Percentiles rank a stretch among this genome's conserved stretches.
phyloP scores from a whole-genome alignment of 371 early-diverging fungal genomes.

The Massospora cicadina region DNA sequence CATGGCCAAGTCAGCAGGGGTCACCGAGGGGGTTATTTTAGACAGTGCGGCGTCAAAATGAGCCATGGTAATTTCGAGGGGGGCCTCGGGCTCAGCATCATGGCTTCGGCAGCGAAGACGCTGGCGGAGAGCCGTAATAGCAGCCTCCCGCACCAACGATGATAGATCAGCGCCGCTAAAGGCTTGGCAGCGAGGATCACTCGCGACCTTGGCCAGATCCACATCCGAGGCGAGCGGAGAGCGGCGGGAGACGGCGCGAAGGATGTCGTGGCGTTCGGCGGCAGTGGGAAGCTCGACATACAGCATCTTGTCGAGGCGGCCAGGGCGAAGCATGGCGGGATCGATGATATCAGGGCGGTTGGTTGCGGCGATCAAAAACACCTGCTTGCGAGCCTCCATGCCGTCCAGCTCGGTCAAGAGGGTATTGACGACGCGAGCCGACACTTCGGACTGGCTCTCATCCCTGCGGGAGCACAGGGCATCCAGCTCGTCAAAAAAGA shows the following conservation, averaged over 20 bases:
- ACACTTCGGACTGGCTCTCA: too few relatives aligned
- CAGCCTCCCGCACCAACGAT: slow-evolving; percentile 99
- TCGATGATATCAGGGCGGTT: slow-evolving; percentile 98
- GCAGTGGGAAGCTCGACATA: slow-evolving; percentile 98
- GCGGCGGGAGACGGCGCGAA: slow-evolving; percentile 91
- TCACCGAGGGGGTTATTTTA: too few relatives aligned
- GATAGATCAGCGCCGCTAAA: slow-evolving; percentile 99
- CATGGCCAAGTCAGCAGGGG: too few relatives aligned
- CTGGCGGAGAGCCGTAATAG: slow-evolving; percentile 98
- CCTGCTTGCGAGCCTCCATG: slow-evolving; percentile 99
- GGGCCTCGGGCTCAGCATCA: too few relatives aligned
- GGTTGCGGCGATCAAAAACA: slow-evolving; percentile 99
- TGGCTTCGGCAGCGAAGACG: too few relatives aligned
- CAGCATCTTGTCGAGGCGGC: slow-evolving; percentile 98
- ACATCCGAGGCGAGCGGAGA: slow-evolving; percentile 83
- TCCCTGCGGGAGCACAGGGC: slow-evolving; percentile 32
- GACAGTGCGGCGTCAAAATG: too few relatives aligned
- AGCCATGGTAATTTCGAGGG: too few relatives aligned
- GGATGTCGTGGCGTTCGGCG: slow-evolving; percentile 69
- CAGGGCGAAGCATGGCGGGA: slow-evolving; percentile 90
- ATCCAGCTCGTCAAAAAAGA: slow-evolving; percentile 99
- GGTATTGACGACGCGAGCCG: slow-evolving; percentile 98
- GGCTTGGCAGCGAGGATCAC: slow-evolving; percentile 82
- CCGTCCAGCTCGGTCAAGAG: slow-evolving; percentile 99
- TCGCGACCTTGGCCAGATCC: slow-evolving; percentile 74